Evolutionary conservation across 768 basidiomycete species (phyloP).

Genomic region (Zangia roseola): DNA sequence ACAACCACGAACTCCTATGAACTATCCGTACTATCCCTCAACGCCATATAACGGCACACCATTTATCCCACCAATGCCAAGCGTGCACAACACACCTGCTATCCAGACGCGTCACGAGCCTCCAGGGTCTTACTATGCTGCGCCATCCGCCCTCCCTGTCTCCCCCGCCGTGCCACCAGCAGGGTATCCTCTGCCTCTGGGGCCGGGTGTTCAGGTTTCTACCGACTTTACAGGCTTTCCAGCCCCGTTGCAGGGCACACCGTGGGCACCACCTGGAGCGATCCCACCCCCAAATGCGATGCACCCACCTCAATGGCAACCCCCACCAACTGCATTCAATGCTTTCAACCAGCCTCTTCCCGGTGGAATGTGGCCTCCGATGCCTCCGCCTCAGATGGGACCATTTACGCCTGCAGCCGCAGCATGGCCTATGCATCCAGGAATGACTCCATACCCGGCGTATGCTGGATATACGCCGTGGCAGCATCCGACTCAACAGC

Average conservation of each 20-base stretch:
- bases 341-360: slow-evolving; percentile 33
- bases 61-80: slow-evolving; percentile 38
- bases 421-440: slow-evolving; percentile 26
- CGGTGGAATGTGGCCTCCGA: slow-evolving; percentile 22
- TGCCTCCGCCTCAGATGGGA: slow-evolving; percentile 14
- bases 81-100: slow-evolving; percentile 24
- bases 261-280: slow-evolving; percentile 24
- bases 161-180: slow-evolving; percentile 13
- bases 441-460: slow-evolving; percentile 22
- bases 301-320: slow-evolving; percentile 23
- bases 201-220: slow-evolving; percentile 12
- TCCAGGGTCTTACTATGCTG: slow-evolving; percentile 33
- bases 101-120: slow-evolving; percentile 22
- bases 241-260: slow-evolving; percentile 19
- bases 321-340: slow-evolving; percentile 23
- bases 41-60: slow-evolving; percentile 39
- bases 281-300: slow-evolving; percentile 23
- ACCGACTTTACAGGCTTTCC: slow-evolving; percentile 36
- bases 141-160: slow-evolving; percentile 29
- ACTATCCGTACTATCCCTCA: slow-evolving; percentile 39
- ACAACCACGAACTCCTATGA: slow-evolving; percentile 31
- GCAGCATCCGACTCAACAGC: slow-evolving; percentile 28
- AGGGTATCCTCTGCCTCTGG: slow-evolving; percentile 10
- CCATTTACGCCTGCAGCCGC: slow-evolving; percentile 25
- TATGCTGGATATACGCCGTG: slow-evolving; percentile 27